Base-by-base conservation (phyloP, 1,284 basidiomycete genomes). In the Lignosus rhinocerotis region DNA sequence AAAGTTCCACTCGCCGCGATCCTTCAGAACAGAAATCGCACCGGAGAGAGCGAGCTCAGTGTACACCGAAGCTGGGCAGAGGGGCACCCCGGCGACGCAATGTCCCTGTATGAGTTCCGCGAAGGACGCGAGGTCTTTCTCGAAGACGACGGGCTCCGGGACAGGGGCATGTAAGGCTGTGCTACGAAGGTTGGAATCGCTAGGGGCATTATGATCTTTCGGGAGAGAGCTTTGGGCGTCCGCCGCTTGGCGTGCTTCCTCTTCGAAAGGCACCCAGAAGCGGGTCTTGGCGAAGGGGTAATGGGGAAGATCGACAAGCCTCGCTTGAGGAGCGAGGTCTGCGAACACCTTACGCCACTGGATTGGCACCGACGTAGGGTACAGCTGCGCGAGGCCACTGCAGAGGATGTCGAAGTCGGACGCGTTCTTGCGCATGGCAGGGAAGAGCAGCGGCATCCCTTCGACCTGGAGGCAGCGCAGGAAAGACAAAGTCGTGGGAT, bases 11-110 rank as follows among this genome's bases (percentile, higher is more conserved):
- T 72, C 50, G 0, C 64, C 68, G 36, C 74, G 67, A 42, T 77
- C 70, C 21, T 68, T 69, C 45, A 69, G 69, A 5, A 76, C 66
- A 31, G 79, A 70, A 31, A 72, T 64, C 17, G 82, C 72, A 0
- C 78, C 80, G 9, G 80, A 76, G 25, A 81, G 69, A 1, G 76
- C 80, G 44, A 85, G 77, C 62, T 89, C 87, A 17, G 84, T 67
- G 62, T 88, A 88, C 2, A 88, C 79, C 0, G 86, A 88, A 0
- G 85, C 88, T 5, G 88, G 88, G 63, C 87, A 90, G 0, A 90
- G 75, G 0, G 84, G 75, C 34, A 77, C 66, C 2, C 78, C 82
- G 16, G 78, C 80, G 2, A 90, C 85, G n/a, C 67, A 73, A 60
- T 90, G 88, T 0, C 86, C 86, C 16, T 72, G 65, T 21, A 90